phyloP scores from a whole-genome alignment of 75 land plant species.

The Cupressus sempervirens region DNA sequence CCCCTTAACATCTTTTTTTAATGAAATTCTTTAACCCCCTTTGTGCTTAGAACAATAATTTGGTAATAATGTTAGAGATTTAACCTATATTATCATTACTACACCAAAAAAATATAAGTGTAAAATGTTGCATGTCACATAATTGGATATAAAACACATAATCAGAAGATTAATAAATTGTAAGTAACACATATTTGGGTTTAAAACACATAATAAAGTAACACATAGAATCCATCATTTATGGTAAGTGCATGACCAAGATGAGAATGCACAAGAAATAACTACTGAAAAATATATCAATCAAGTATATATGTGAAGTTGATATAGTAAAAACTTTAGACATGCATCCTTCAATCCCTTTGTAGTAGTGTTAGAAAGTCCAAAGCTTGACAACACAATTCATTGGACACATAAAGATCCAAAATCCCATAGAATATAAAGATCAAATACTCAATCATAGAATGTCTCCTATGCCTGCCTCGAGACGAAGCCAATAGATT shows the following conservation, averaged over 20 bases:
- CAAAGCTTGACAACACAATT: slow-evolving; percentile 42
- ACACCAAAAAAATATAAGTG: not conserved
- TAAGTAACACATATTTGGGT: too few species aligned
- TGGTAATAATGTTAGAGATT: not conserved
- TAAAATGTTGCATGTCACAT: not conserved
- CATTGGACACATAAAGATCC: not conserved
- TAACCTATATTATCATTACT: too few species aligned
- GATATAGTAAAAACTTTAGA: slow-evolving; percentile 55
- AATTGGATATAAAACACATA: too few species aligned
- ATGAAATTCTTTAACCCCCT: not conserved
- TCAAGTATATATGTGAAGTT: slow-evolving; percentile 32
- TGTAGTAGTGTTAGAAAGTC: slow-evolving; percentile 54
- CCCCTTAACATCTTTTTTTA: slow-evolving; percentile 51
- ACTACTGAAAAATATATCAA: slow-evolving; percentile 5
- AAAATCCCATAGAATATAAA: not conserved
- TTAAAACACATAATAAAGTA: too few species aligned
- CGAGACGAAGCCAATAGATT: not conserved
- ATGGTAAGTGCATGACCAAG: not conserved
- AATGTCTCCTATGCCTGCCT: not conserved
- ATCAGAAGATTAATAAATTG: too few species aligned
- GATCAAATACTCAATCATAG: not conserved
- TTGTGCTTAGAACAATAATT: not conserved
- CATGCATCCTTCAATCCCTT: slow-evolving; percentile 39
- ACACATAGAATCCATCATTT: not conserved
- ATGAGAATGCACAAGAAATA: not conserved